Conservation (phyloP, 495 filamentous ascomycete genomes). For the Penicillium egyptiacum region DNA sequence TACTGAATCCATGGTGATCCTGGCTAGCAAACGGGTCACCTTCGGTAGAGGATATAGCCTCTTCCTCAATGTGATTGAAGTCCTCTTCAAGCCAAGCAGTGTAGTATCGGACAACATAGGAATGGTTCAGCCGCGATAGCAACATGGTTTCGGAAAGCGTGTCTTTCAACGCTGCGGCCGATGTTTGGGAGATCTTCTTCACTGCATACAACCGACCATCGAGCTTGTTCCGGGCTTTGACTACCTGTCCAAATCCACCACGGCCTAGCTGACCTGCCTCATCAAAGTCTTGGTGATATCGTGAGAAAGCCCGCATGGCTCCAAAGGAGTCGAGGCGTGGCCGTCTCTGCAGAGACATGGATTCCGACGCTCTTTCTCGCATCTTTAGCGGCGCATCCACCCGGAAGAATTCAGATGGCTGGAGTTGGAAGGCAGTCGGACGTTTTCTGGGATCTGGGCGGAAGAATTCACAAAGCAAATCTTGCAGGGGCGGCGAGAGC, state of each 20-base stretch:
- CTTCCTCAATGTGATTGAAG: constrained; percentile 53
- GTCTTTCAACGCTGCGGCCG: constrained; percentile 74
- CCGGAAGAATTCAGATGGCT: constrained; percentile 82
- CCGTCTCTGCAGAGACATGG: constrained; percentile 40
- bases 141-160: constrained; percentile 90
- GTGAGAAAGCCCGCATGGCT: constrained; percentile 51
- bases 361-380: constrained; percentile 39
- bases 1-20: constrained; percentile 66
- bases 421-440: constrained; percentile 83
- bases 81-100: constrained; percentile 92
- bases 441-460: constrained; percentile 78
- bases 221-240: constrained; percentile 90
- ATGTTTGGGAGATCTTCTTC: constrained; percentile 89
- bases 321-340: constrained; percentile 51
- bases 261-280: constrained; percentile 87
- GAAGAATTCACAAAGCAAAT: constrained; percentile 81
- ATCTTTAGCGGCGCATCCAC: constrained; percentile 51
- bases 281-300: constrained; percentile 85
- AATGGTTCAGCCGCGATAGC: constrained; percentile 88
- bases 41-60: constrained; percentile 58
- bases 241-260: constrained; percentile 96
- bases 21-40: constrained; percentile 41
- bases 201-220: constrained; percentile 93
- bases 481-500: constrained; percentile 71
- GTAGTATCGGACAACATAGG: constrained; percentile 93